phyloP scores from a whole-genome alignment of 73 alveolate genomes.

The Tetrahymena borealis region DNA sequence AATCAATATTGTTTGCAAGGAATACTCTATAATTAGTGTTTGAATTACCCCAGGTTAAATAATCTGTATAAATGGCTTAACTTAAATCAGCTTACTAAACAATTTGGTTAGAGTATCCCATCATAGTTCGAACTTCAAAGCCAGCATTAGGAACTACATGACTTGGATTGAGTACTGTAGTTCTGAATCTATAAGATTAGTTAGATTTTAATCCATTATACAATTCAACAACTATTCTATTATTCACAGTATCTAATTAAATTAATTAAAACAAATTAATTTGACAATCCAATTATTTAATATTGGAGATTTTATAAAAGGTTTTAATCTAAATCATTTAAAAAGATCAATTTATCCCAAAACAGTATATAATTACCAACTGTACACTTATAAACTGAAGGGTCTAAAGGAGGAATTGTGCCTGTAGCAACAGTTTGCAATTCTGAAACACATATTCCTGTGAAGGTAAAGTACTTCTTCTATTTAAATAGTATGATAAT shows the following conservation, averaged over 20 bases:
- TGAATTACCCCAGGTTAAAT: background rate
- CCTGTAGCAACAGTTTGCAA: background rate
- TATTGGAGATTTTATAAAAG: too few relatives aligned
- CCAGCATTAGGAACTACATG: background rate
- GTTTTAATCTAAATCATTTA: background rate
- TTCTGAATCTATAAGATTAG: background rate
- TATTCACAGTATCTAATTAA: background rate
- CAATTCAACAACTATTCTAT: background rate
- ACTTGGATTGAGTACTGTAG: background rate
- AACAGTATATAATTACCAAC: too few relatives aligned
- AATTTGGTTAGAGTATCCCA: background rate
- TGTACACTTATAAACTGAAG: background rate
- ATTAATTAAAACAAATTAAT: too few relatives aligned
- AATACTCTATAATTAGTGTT: background rate
- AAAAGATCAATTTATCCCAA: too few relatives aligned
- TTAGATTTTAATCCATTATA: background rate
- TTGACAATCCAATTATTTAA: too few relatives aligned
- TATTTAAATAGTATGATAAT: background rate
- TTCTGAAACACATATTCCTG: background rate
- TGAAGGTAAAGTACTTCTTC: background rate
- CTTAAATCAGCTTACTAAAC: background rate
- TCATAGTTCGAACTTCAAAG: background rate
- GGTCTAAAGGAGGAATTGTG: background rate
- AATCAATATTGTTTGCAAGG: background rate
- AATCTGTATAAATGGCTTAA: background rate